Percentiles rank a stretch among this genome's conserved stretches.
Conservation (phyloP, 345 rosid genomes). For the Populus davidiana region DNA sequence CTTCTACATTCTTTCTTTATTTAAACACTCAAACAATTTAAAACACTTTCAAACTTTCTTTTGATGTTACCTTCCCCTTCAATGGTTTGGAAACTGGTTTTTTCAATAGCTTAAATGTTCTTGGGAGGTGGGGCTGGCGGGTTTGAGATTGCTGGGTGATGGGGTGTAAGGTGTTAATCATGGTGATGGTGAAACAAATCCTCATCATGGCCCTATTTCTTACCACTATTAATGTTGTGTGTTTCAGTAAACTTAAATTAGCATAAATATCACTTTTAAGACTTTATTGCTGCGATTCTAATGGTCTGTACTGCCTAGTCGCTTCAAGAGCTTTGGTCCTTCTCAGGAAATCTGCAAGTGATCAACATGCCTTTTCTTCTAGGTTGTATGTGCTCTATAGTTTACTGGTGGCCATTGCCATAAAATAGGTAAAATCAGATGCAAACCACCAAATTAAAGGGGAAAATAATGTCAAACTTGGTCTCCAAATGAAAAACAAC, state of each 20-base stretch:
- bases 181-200: neutral
- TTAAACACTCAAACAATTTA: no score
- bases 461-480: neutral
- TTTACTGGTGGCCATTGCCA: neutral
- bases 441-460: neutral
- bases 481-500: neutral
- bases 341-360: neutral
- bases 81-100: no score
- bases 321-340: neutral
- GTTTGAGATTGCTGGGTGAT: no score
- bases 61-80: neutral
- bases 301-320: neutral
- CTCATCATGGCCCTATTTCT: neutral
- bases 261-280: neutral
- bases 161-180: no score
- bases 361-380: neutral
- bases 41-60: neutral
- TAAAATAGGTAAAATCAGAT: no score
- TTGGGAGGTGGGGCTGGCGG: no score
- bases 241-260: neutral
- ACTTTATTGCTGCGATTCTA: neutral
- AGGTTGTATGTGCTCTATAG: neutral
- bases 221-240: neutral
- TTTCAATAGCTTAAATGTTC: no score
- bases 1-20: no score